These are phyloP conservation scores for Circinella minor DNA, from an alignment of 371 early-diverging fungal species.

Conservation along the genomic window DNA sequence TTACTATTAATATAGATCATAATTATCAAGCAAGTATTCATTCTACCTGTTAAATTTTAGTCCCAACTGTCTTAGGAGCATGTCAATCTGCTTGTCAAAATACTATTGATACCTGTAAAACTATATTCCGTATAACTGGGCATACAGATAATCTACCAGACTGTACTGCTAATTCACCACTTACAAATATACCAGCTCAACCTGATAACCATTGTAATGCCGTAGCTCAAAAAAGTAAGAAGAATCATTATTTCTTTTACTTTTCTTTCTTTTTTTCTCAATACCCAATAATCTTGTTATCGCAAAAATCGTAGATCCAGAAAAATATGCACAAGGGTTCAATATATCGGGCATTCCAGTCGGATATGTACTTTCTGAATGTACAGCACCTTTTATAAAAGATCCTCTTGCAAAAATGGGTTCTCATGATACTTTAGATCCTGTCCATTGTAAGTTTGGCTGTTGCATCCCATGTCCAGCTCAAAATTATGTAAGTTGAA, in stretches of 20 bases:
- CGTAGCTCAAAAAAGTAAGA: constrained; percentile 25
- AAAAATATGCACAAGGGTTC: constrained; percentile 15
- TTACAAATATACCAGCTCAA: constrained; percentile 34
- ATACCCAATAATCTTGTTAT: no score
- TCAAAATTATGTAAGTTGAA: constrained; percentile 35
- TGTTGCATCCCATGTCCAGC: constrained; percentile 50
- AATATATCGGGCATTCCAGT: constrained; percentile 34
- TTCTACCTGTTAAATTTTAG: not conserved
- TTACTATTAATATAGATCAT: no score
- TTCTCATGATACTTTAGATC: constrained; percentile 18
- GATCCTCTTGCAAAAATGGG: constrained; percentile 33
- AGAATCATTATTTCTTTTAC: not conserved
- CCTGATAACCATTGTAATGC: constrained; percentile 45
- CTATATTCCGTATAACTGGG: constrained; percentile 38
- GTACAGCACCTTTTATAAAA: constrained; percentile 47
- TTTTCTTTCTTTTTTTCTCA: no score
- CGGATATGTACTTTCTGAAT: constrained; percentile 31
- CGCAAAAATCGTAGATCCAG: not conserved
- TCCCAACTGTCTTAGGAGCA: constrained; percentile 26
- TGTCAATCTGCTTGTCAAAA: constrained; percentile 56
- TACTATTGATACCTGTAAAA: constrained; percentile 34
- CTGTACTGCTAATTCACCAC: constrained; percentile 37
- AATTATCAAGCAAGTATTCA: no score
- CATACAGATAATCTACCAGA: constrained; percentile 43
- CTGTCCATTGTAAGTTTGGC: constrained; percentile 30